These are phyloP conservation scores for Vinca major DNA, from an alignment of 305 asterid genomes.

Conservation along the genomic window DNA sequence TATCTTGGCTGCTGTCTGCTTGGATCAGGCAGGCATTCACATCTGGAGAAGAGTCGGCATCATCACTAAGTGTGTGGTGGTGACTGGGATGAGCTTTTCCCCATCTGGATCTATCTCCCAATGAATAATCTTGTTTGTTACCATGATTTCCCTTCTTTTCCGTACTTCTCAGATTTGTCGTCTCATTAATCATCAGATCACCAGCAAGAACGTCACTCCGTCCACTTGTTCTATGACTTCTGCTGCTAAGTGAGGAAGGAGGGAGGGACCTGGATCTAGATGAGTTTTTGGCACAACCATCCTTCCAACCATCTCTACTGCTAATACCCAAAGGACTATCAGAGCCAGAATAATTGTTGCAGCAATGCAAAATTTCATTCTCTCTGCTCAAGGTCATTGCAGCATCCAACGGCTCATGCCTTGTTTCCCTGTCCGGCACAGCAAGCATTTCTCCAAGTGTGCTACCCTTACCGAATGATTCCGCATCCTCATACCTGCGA, in stretches of 20 bases:
- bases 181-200: slow-evolving; percentile 25
- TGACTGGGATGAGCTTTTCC: slow-evolving; percentile 31
- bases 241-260: slow-evolving; percentile 33
- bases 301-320: slow-evolving; percentile 77
- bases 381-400: slow-evolving; percentile 24
- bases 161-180: slow-evolving; percentile 30
- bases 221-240: slow-evolving; percentile 32
- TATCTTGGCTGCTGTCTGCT: slow-evolving; percentile 10
- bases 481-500: slow-evolving; percentile 47
- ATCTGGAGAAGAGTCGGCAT: slow-evolving; percentile 31
- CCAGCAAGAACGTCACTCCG: slow-evolving; percentile 28
- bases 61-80: slow-evolving; percentile 19
- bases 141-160: slow-evolving; percentile 33
- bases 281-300: slow-evolving; percentile 36
- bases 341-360: slow-evolving; percentile 22
- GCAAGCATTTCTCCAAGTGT: slow-evolving; percentile 87
- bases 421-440: slow-evolving; percentile 37
- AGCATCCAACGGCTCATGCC: slow-evolving; percentile 24
- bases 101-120: slow-evolving; percentile 30
- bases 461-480: slow-evolving; percentile 43
- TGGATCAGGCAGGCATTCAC: slow-evolving; percentile 35
- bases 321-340: slow-evolving; percentile 56
- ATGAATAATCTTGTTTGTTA: slow-evolving; percentile 26
- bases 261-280: slow-evolving; percentile 54
- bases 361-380: slow-evolving; percentile 23